Evolutionary conservation across 139 green algal species (phyloP).

Genomic region (Tetradesmus lagerheimii): DNA sequence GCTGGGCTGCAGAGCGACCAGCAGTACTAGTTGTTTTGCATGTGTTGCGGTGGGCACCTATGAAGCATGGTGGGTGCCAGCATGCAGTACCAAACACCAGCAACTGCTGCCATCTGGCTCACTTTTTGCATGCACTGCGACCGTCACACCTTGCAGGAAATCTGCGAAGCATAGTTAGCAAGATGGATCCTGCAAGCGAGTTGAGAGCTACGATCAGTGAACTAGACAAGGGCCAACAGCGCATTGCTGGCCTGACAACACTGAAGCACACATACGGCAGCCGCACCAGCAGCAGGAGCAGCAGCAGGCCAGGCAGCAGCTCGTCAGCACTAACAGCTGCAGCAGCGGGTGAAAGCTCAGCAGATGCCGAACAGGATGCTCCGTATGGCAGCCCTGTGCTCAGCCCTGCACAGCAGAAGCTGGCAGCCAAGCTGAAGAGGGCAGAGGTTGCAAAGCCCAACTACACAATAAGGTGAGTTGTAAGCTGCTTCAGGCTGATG

Average conservation of each 20-base stretch:
- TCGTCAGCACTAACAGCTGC: not conserved
- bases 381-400: slow-evolving; percentile 31
- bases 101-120: too few species aligned
- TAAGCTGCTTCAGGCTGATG: too few species aligned
- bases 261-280: slow-evolving; percentile 20
- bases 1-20: too few species aligned
- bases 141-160: slow-evolving; percentile 38
- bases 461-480: slow-evolving; percentile 20
- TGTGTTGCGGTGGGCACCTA: too few species aligned
- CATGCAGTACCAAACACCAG: too few species aligned
- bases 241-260: slow-evolving; percentile 30
- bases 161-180: not conserved
- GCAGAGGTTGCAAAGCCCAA: not conserved
- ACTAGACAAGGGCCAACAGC: slow-evolving; percentile 2
- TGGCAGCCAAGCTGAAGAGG: slow-evolving; percentile 14
- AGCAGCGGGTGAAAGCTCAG: slow-evolving; percentile 2
- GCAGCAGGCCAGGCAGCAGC: slow-evolving; percentile 23
- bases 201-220: slow-evolving; percentile 34
- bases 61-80: too few species aligned
- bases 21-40: too few species aligned
- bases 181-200: not conserved
- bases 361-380: slow-evolving; percentile 19
- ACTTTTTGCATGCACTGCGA: not conserved
- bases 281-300: slow-evolving; percentile 9
- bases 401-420: slow-evolving; percentile 15